Evolutionary conservation across 1,284 basidiomycete genomes (phyloP), one percentile per base, ranked within the genome.

Genomic region (Ganoderma lingzhi): DNA sequence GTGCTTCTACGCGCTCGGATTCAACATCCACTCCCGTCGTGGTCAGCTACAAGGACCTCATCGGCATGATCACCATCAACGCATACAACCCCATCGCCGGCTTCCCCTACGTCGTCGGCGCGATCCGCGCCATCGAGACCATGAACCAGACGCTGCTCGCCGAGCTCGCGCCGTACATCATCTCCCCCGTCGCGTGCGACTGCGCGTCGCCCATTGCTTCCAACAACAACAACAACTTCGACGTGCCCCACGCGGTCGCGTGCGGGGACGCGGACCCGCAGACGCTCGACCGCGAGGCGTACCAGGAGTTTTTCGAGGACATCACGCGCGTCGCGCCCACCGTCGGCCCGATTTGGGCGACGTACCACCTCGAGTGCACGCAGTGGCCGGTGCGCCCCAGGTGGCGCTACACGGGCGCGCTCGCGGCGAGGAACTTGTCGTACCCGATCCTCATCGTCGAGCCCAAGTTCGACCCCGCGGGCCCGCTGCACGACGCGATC

Each of bases 71-170:
- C 2, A 84, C 85, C 74, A n/a, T 8, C 2, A 68, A 80, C 0
- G 74, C 85, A 0, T 85, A 85, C 71, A 71, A 65, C 0, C 85
- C 84, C 0, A 81, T 80, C 67, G 66, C 66, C 0, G 9, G 56
- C 6, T 86, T 81, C 74, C 71, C 76, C 0, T 12, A 42, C 42
- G n/a, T 71, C 37, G 78, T 86, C 37, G 67, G 78, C 12, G 82
- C 76, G 0, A 77, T 86, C 28, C 78, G 81, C 5, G 80, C 82
- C 4, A 75, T 86, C 35, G 81, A 82, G 48, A 71, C 62, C 8
- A 80, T 81, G 1, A 76, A 85, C 73, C 80, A 78, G 9, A 75
- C 74, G 3, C 64, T 74, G 5, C 67, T 85, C 32, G 80, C 79
- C 53, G 62, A 73, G 0, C 66, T 81, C 58, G 64, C 68, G 2